phyloP scores from a whole-genome alignment of 192 early-diverging fungal genomes.

The Podila minutissima region DNA sequence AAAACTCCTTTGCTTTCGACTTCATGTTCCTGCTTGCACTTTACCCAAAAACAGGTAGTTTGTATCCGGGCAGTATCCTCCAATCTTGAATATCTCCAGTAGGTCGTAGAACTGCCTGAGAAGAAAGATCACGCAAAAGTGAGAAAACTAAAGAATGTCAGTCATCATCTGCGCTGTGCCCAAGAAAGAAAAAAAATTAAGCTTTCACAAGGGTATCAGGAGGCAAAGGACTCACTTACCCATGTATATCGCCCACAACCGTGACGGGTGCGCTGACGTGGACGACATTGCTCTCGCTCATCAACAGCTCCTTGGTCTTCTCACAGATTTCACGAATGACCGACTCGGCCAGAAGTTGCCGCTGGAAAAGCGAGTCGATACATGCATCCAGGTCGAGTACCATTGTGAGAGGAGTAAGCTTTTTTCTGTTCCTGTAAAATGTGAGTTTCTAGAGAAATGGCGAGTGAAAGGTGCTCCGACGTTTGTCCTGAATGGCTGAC shows the following conservation, averaged over 20 bases:
- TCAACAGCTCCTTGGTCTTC: constrained; percentile 80
- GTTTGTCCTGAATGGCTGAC: too few species aligned
- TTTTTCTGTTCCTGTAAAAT: neutral
- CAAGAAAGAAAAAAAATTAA: neutral
- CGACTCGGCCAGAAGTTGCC: constrained; percentile 78
- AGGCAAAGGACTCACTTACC: constrained; percentile 54
- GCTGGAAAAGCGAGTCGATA: constrained; percentile 76
- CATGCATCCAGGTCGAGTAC: constrained; percentile 84
- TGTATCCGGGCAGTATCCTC: constrained; percentile 82
- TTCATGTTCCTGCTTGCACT: too few species aligned
- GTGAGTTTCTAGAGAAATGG: too few species aligned
- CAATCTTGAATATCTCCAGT: constrained; percentile 88
- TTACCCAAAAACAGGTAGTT: constrained; percentile 88
- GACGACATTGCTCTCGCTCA: constrained; percentile 87
- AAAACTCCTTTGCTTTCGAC: neutral
- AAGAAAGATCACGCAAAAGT: neutral
- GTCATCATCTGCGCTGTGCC: constrained; percentile 6
- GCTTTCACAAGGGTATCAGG: neutral
- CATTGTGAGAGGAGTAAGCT: constrained; percentile 35
- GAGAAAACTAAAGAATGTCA: constrained; percentile 12
- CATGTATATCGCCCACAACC: constrained; percentile 92
- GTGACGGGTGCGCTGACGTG: constrained; percentile 88
- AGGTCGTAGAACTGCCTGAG: constrained; percentile 87
- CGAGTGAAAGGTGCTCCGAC: too few species aligned
- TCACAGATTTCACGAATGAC: constrained; percentile 85